Evolutionary conservation across 1,284 basidiomycete species (phyloP).

Genomic region (Puccinia horiana): DNA sequence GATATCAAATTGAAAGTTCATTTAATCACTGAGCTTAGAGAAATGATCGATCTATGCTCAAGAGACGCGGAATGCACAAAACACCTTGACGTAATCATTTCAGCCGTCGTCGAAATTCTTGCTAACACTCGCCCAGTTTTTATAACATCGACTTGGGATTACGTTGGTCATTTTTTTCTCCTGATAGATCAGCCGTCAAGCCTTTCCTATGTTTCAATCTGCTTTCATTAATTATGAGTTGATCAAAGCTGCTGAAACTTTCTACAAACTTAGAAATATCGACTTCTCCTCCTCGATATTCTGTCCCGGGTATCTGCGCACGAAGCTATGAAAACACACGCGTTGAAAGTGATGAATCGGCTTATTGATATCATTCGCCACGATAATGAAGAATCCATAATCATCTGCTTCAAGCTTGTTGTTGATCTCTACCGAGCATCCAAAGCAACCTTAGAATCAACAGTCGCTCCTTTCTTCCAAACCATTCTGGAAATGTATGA

Average conservation of each 20-base stretch:
- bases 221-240: conserved; percentile 32
- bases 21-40: conserved; percentile 77
- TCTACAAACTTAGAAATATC: conserved; percentile 66
- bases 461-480: conserved; percentile 76
- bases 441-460: conserved; percentile 67
- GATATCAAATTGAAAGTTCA: conserved; percentile 63
- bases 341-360: conserved; percentile 69
- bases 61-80: conserved; percentile 77
- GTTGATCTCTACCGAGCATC: conserved; percentile 68
- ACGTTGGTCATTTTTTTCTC: conserved; percentile 57
- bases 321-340: conserved; percentile 74
- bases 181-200: conserved; percentile 32
- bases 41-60: conserved; percentile 75
- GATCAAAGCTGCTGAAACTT: conserved; percentile 14
- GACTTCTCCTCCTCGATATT: conserved; percentile 80
- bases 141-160: conserved; percentile 76
- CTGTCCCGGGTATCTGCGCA: conserved; percentile 82
- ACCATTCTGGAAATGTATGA: conserved; percentile 73
- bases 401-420: conserved; percentile 85
- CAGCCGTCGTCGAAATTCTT: conserved; percentile 76
- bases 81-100: conserved; percentile 66
- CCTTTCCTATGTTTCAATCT: conserved; percentile 16
- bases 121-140: conserved; percentile 75
- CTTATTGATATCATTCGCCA: conserved; percentile 79
- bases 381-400: conserved; percentile 96